Base-by-base conservation (phyloP, 306 rosid genomes). In the Lathyrus aphaca region DNA sequence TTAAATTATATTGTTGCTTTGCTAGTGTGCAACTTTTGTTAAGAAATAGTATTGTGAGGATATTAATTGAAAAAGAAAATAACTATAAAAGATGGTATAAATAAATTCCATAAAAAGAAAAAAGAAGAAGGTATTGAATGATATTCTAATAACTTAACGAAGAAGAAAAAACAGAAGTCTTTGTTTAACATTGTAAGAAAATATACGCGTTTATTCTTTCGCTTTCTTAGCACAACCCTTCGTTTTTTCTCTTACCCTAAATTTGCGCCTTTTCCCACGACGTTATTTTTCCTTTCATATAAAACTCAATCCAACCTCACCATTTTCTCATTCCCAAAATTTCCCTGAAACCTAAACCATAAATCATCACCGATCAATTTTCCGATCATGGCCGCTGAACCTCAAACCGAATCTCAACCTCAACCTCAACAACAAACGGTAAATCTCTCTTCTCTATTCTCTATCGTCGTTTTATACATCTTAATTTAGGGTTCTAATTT, bases 381-480 rank as follows among this genome's bases (percentile, higher is more conserved):
- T 0, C 1, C 68, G 3, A 45, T 57, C 65, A 78, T 78, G 82
- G 74, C 77, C 16, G 21, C 64, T 10, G 58, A 78, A 35, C 10
- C 10, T 35, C 39, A 35, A 32, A 3, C 62, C 2, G 30, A 48
- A 55, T 0, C 73, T 0, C 61, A 58, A 21, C 7, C 73, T 0
- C 61, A 58, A 21, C 7, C 67, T 0, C 64, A 15, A n/a, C 71
- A 37, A 39, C 58, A 48, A 49, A 5, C 14, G 17, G 74, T 76
- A 76, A 2, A 29, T 35, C 61, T 66, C 44, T 29, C 6, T 18
- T 19, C 7, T 15, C 15, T 30, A 10, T 3, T 30, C 16, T 3
- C 27, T 1, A 1, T 71, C 23, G 8, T 48, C 23, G 3, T 16
- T 16, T 35, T 38, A 35, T 16, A 1, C 7, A 45, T 45, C 18